phyloP scores from a whole-genome alignment of 306 rosid genomes.

The Malus orientalis region DNA sequence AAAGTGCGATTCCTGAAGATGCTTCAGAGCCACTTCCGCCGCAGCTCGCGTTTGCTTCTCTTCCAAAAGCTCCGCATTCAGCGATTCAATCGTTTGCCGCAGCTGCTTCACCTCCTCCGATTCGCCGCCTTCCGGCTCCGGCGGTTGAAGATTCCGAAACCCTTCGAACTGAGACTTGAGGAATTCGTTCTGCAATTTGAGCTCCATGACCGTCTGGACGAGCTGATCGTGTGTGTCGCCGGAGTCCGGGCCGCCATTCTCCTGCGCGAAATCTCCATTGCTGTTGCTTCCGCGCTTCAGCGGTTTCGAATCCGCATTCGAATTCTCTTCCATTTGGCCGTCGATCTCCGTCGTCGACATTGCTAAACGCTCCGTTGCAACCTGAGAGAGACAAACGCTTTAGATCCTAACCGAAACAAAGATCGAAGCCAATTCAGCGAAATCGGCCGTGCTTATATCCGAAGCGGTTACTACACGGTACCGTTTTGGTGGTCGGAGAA shows the following conservation, averaged over 20 bases:
- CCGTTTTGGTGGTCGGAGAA: neutral
- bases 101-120: slow-evolving; percentile 44
- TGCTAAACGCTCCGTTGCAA: neutral
- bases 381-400: neutral
- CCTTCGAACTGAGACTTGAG: slow-evolving; percentile 76
- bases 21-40: slow-evolving; percentile 85
- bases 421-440: neutral
- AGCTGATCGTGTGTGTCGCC: slow-evolving; percentile 47
- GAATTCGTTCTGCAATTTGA: slow-evolving; percentile 69
- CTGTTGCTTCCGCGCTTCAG: slow-evolving; percentile 27
- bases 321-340: slow-evolving; percentile 30
- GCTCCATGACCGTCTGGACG: slow-evolving; percentile 56
- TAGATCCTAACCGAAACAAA: neutral
- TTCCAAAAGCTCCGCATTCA: slow-evolving; percentile 55
- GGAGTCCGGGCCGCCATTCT: slow-evolving; percentile 27
- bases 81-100: slow-evolving; percentile 42
- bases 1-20: slow-evolving; percentile 51
- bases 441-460: neutral
- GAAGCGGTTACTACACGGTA: neutral
- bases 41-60: slow-evolving; percentile 83
- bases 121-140: slow-evolving; percentile 27
- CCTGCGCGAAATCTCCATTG: slow-evolving; percentile 28
- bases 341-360: slow-evolving; percentile 35
- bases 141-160: slow-evolving; percentile 23
- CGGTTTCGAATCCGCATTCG: slow-evolving; percentile 6